These are phyloP conservation scores for Mayamaea pseudoterrestris DNA, from an alignment of 108 stramenopile species.

Conservation along the genomic window DNA sequence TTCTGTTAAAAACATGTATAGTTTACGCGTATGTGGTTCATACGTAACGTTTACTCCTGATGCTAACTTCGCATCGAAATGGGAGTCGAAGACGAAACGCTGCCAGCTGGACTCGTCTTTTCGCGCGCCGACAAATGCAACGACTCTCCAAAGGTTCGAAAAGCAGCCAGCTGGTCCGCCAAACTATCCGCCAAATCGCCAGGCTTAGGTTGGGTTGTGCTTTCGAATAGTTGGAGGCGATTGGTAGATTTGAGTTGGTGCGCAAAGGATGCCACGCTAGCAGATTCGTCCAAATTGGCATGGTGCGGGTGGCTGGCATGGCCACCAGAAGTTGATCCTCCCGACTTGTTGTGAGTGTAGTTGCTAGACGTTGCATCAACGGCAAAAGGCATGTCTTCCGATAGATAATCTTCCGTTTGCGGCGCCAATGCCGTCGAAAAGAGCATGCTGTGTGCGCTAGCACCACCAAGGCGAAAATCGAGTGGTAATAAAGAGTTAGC, in stretches of 20 bases:
- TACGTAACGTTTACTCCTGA: too few species aligned
- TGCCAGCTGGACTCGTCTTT: not conserved
- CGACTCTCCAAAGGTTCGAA: conserved; percentile 32
- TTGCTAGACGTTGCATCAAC: conserved; percentile 14
- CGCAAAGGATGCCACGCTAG: conserved; percentile 24
- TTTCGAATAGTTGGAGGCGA: conserved; percentile 28
- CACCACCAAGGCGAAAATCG: not conserved
- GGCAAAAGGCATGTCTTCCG: conserved; percentile 50
- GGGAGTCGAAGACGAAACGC: conserved; percentile 17
- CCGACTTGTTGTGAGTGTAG: not conserved
- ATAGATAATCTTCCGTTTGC: not conserved
- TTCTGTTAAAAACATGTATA: too few species aligned
- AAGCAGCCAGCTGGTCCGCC: conserved; percentile 34
- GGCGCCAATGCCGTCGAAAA: not conserved
- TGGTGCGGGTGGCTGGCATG: too few species aligned
- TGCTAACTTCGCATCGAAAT: not conserved
- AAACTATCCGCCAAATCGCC: conserved; percentile 8
- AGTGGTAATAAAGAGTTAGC: not conserved
- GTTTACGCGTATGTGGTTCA: too few species aligned
- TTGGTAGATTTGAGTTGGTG: conserved; percentile 9
- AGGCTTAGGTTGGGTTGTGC: not conserved
- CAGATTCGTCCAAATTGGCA: conserved; percentile 6
- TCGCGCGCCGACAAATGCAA: not conserved
- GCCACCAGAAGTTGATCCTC: not conserved
- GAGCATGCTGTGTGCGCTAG: not conserved